Evolutionary conservation across 202 grass and related monocot species (phyloP), one percentile per base, ranked within the genome.

Genomic region (Brachypodium distachyon): DNA sequence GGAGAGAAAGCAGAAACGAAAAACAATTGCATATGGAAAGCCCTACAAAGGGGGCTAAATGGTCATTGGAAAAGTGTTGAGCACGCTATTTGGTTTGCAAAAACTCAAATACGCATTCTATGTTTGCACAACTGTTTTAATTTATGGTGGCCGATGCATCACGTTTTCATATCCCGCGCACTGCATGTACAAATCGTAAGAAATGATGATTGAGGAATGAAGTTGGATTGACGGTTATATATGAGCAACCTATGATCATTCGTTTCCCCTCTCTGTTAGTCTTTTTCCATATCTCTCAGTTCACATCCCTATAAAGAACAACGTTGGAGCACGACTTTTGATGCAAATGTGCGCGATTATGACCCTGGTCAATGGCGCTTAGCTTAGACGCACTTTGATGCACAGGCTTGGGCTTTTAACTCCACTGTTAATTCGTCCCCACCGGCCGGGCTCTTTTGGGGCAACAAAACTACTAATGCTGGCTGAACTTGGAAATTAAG

Each of bases 331-430:
- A 64, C 49, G 31, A 33, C 79, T 87, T 87, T 82, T 76, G 4
- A 56, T 72, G 67, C 31, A 50, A 65, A 50, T 54, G n/a, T 47
- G 10, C 13, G 21, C n/a, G 40, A 77, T 78, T 82, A 82, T 82
- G 72, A 82, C 66, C 66, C 72, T 33, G n/a, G 85, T 87, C 79
- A 87, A 82, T 66, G 66, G 40, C 3, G 47, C 73, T 82, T 87
- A 87, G 72, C 55, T 39, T 3, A n/a, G n/a, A n/a, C n/a, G n/a
- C 72, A 82, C 85, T 87, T 87, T 82, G 47, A 67, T 82, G 66
- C 38, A 40, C 39, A 61, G 5, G 23, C 65, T 87, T 82, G 82
- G 73, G 38, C 66, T 87, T 87, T 87, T 42, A 77, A 77, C 73
- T 48, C 32, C 31, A 47, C 39, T n/a, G 57, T 50, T 51, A 65